Percentiles rank a stretch among this genome's conserved stretches.
Evolutionary conservation across 1,139 yeast species (phyloP).

Genomic region (Saccharomyces hybrid): DNA sequence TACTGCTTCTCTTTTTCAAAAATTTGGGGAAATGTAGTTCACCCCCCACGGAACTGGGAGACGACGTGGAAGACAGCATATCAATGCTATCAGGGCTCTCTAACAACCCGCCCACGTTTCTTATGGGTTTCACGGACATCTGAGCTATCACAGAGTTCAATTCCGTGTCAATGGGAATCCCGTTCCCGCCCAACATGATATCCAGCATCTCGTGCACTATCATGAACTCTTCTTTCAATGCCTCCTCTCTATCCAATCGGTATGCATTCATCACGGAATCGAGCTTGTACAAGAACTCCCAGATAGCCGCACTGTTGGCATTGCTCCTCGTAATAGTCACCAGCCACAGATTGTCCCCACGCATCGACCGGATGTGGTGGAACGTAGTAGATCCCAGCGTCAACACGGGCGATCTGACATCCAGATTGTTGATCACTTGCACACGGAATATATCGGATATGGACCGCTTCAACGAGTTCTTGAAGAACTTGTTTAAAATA

Average conservation of each 20-base stretch:
- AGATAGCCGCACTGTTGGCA: conserved; percentile 71
- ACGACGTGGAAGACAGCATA: conserved; percentile 1
- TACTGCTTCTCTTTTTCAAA: conserved; percentile 11
- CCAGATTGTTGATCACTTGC: conserved; percentile 67
- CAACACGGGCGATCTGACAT: conserved; percentile 67
- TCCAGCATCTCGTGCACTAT: conserved; percentile 69
- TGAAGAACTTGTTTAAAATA: conserved; percentile 66
- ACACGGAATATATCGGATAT: conserved; percentile 87
- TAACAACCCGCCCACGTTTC: conserved; percentile 5
- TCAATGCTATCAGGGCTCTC: not conserved
- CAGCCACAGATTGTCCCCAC: conserved; percentile 51
- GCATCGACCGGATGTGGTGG: conserved; percentile 58
- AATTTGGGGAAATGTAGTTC: conserved; percentile 14
- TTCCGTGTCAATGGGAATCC: conserved; percentile 73
- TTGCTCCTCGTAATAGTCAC: conserved; percentile 86
- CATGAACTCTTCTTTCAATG: conserved; percentile 52
- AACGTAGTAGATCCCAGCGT: conserved; percentile 92
- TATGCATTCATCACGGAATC: conserved; percentile 21
- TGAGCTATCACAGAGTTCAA: conserved; percentile 35
- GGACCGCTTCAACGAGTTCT: conserved; percentile 61
- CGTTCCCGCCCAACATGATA: conserved; percentile 64
- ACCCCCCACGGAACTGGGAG: not conserved
- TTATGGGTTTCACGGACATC: conserved; percentile 22
- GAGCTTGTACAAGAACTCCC: conserved; percentile 69
- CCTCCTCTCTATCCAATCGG: conserved; percentile 22